Evolutionary conservation across 805 yeast species (phyloP), one percentile per base, ranked within the genome.

Genomic region (Myxozyma neotropica): DNA sequence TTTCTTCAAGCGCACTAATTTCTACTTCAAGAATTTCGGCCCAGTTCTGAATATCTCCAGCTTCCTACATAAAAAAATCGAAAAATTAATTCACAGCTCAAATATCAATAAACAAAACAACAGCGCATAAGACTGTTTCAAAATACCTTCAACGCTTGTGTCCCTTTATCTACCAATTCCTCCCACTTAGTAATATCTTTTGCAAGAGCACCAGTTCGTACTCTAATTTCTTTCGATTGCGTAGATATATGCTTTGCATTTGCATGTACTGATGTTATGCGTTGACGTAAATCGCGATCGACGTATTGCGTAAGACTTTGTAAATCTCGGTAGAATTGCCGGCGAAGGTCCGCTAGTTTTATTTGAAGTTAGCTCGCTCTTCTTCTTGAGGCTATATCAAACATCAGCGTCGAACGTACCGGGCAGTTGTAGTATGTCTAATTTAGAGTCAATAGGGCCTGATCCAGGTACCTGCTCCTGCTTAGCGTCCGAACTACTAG

Each of bases 1-100:
- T 80, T 43, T 76, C 73, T 69, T 90, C 96, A 45, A 90, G 71
- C 1, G 88, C 83, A 48, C 96, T 73, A 19, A 91, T 73, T 52
- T 85, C 84, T 64, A 86, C 87, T 71, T 90, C 96, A 1, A 88
- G 68, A 15, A 80, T 61, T 69, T 90, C 97, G 0, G 89, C 84
- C 65, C 83, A 77, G 44, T 77, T 75, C 67, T 84, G 88, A 2
- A 82, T 69, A 51, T 77, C 75, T 0, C 75, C 78, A 2, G 73
- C 63, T 45, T 72, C 73, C 62, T 55, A 49, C 27, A 46, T 8
- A 17, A 31, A 26, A 27, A 26, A 10, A 26, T 6, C 24, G 27
- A 5, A 21, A 15, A 5, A 13, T 8, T 38, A 6, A 38, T 15
- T 4, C 8, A 13, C n/a, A 38, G n/a, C 17, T 31, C 7, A 21